A percentile compares a stretch with the other conserved stretches of the same genome.
These are phyloP conservation scores for Benincasa hispida DNA, from an alignment of 306 rosid genomes.

Conservation along the genomic window DNA sequence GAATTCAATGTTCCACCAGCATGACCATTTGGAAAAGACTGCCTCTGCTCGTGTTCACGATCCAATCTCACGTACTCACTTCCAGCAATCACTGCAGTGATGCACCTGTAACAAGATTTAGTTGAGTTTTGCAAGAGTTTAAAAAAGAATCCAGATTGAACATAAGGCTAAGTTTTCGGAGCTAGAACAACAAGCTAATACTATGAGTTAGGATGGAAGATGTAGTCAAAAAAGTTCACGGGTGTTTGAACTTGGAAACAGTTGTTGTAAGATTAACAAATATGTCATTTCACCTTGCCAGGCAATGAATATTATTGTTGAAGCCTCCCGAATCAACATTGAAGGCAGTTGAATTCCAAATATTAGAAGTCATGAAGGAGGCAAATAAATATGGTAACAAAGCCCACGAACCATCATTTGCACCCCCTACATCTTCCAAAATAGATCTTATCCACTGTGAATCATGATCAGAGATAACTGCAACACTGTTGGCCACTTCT, in stretches of 20 bases:
- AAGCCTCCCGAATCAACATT: slow-evolving; percentile 92
- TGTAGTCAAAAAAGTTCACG: background rate
- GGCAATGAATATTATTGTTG: slow-evolving; percentile 84
- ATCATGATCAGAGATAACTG: slow-evolving; percentile 62
- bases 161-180: background rate
- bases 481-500: slow-evolving; percentile 72
- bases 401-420: slow-evolving; percentile 95
- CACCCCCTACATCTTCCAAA: slow-evolving; percentile 89
- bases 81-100: slow-evolving; percentile 84
- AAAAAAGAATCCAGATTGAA: background rate
- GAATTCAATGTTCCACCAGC: slow-evolving; percentile 39
- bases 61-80: slow-evolving; percentile 90
- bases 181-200: background rate
- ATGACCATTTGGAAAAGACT: slow-evolving; percentile 56
- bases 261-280: background rate
- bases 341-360: slow-evolving; percentile 89
- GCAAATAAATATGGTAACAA: slow-evolving; percentile 88
- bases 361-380: slow-evolving; percentile 82
- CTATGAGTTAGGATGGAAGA: background rate
- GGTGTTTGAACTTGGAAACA: background rate
- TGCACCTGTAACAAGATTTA: slow-evolving; percentile 52
- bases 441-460: slow-evolving; percentile 86
- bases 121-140: background rate
- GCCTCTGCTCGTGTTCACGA: slow-evolving; percentile 61
- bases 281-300: slow-evolving; percentile 62